Conservation (phyloP, 192 early-diverging fungal species). For the Backusella parvicylindrica region DNA sequence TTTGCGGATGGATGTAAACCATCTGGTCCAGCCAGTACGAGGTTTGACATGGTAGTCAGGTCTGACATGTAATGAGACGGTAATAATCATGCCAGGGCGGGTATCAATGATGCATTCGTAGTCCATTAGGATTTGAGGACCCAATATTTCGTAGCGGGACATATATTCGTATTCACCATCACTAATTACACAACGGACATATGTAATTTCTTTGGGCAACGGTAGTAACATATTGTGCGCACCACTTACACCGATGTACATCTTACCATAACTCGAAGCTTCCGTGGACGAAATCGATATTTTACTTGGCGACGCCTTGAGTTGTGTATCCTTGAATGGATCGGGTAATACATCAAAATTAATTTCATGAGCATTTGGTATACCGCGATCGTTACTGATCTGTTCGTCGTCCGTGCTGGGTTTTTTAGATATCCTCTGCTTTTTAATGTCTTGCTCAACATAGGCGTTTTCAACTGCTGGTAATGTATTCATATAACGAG, state of each 20-base stretch:
- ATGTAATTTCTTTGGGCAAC: constrained; percentile 22
- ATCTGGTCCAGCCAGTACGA: neutral
- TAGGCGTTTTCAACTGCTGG: neutral
- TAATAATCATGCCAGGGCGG: constrained; percentile 17
- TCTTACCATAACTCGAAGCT: constrained; percentile 1
- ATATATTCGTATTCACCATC: constrained; percentile 27
- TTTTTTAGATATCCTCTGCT: neutral
- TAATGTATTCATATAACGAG: constrained; percentile 2
- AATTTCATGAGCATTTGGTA: constrained; percentile 14
- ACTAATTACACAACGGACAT: constrained; percentile 27
- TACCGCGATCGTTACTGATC: neutral
- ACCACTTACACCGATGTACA: constrained; percentile 16
- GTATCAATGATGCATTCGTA: constrained; percentile 24
- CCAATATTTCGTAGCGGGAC: constrained; percentile 17
- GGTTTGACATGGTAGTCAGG: constrained; percentile 27
- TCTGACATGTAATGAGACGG: constrained; percentile 20
- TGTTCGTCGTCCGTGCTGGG: neutral
- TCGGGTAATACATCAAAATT: neutral
- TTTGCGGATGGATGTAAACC: constrained; percentile 23
- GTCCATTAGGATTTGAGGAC: constrained; percentile 17
- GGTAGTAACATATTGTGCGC: constrained; percentile 19
- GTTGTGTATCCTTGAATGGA: neutral
- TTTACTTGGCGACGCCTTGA: neutral
- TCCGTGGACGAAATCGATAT: neutral
- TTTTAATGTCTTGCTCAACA: neutral